Evolutionary conservation across 129 eudicot genomes (phyloP).

Genomic region (Centaurea solstitialis): DNA sequence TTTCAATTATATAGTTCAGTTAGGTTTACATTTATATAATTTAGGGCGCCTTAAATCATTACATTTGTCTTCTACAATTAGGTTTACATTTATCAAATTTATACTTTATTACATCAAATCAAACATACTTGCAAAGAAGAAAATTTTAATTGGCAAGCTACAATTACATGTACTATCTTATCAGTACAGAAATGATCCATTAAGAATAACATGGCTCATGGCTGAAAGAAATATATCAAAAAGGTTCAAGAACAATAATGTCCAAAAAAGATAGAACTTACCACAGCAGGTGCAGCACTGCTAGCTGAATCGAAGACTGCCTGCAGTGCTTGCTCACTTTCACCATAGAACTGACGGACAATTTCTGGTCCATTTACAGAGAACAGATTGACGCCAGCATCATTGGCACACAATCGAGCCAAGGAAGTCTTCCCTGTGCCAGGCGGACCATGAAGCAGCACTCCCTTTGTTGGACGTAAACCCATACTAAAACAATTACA

Average conservation of each 20-base stretch:
- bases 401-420: slow-evolving; percentile 73
- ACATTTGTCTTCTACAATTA: too few relatives aligned
- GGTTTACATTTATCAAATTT: too few relatives aligned
- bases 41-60: too few relatives aligned
- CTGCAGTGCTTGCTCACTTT: slow-evolving; percentile 84
- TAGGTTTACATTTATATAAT: too few relatives aligned
- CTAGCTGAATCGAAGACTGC: slow-evolving; percentile 76
- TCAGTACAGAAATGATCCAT: not conserved
- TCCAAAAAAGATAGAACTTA: slow-evolving; percentile 36
- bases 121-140: not conserved
- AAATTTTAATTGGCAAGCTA: too few relatives aligned
- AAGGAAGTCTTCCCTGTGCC: slow-evolving; percentile 96
- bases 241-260: not conserved
- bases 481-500: slow-evolving; percentile 62
- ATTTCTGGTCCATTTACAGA: slow-evolving; percentile 92
- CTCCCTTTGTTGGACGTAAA: slow-evolving; percentile 92
- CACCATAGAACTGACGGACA: slow-evolving; percentile 76
- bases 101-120: too few relatives aligned
- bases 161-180: not conserved
- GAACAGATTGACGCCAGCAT: slow-evolving; percentile 82
- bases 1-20: too few relatives aligned
- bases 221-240: not conserved
- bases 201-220: not conserved
- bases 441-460: slow-evolving; percentile 95
- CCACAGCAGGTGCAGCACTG: slow-evolving; percentile 88